Evolutionary conservation across 768 basidiomycete genomes (phyloP).

Genomic region (Imleria badia): DNA sequence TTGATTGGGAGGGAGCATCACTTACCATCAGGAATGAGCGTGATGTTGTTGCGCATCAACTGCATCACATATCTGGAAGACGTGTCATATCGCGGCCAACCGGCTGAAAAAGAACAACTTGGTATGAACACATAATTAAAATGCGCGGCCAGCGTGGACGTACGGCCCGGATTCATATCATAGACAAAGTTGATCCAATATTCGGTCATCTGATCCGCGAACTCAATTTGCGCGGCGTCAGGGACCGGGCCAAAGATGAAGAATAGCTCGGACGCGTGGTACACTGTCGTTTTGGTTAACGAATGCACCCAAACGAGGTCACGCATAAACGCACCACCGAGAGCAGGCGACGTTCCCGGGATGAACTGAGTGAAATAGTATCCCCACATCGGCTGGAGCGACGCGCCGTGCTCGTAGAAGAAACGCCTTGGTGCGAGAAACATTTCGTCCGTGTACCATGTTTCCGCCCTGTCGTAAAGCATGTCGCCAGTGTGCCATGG

Average conservation of each 20-base stretch:
- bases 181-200: constrained; percentile 58
- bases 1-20: background rate
- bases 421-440: constrained; percentile 50
- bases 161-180: constrained; percentile 56
- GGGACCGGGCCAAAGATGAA: constrained; percentile 42
- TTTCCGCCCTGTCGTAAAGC: constrained; percentile 52
- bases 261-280: constrained; percentile 13
- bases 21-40: constrained; percentile 51
- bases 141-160: constrained; percentile 15
- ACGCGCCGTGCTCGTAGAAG: constrained; percentile 49
- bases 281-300: constrained; percentile 8
- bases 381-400: constrained; percentile 48
- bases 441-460: constrained; percentile 62
- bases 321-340: constrained; percentile 43
- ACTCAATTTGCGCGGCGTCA: constrained; percentile 40
- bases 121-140: background rate
- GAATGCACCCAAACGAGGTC: background rate
- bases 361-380: constrained; percentile 60
- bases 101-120: background rate
- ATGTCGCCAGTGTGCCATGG: constrained; percentile 60
- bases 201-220: constrained; percentile 48
- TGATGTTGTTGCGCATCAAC: constrained; percentile 51
- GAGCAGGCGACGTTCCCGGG: constrained; percentile 46
- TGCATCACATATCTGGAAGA: constrained; percentile 44
- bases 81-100: constrained; percentile 46